Evolutionary conservation across 148 eudicot species (phyloP).

Genomic region (Nyssa sinensis): DNA sequence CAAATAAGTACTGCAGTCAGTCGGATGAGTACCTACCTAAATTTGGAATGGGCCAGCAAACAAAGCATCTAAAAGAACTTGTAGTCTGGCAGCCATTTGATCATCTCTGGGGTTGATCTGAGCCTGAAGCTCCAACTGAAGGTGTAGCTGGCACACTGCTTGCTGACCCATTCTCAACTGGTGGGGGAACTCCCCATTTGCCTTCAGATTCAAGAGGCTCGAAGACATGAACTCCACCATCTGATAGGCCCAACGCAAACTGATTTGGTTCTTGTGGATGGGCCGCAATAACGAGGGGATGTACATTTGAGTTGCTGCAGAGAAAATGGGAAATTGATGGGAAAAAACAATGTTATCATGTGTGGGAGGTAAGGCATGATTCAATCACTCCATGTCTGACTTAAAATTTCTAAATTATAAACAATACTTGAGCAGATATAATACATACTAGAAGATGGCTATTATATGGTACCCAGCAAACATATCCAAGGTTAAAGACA

Average conservation of each 20-base stretch:
- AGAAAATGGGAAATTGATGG: background rate
- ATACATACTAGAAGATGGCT: background rate
- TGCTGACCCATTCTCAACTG: slow-evolving; percentile 69
- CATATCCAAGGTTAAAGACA: background rate
- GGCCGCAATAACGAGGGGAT: slow-evolving; percentile 81
- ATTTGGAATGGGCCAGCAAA: slow-evolving; percentile 16
- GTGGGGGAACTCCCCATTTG: slow-evolving; percentile 78
- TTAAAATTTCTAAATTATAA: background rate
- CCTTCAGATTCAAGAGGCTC: slow-evolving; percentile 88
- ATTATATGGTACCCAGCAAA: background rate
- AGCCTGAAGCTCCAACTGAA: slow-evolving; percentile 66
- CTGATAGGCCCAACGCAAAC: slow-evolving; percentile 83
- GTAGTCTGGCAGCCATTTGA: slow-evolving; percentile 14
- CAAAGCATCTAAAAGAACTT: slow-evolving; percentile 10
- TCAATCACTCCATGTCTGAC: background rate
- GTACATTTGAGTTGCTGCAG: slow-evolving; percentile 67
- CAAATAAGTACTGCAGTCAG: background rate
- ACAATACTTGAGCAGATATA: background rate
- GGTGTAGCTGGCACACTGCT: slow-evolving; percentile 59
- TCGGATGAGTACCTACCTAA: slow-evolving; percentile 16
- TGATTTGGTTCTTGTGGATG: slow-evolving; percentile 89
- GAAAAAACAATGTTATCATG: background rate
- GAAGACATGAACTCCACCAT: slow-evolving; percentile 84
- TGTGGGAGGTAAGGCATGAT: background rate
- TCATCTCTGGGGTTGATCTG: slow-evolving; percentile 81